Evolutionary conservation across 2,329 filamentous ascomycete species (phyloP).

Genomic region (Grosmannia penicillata): DNA sequence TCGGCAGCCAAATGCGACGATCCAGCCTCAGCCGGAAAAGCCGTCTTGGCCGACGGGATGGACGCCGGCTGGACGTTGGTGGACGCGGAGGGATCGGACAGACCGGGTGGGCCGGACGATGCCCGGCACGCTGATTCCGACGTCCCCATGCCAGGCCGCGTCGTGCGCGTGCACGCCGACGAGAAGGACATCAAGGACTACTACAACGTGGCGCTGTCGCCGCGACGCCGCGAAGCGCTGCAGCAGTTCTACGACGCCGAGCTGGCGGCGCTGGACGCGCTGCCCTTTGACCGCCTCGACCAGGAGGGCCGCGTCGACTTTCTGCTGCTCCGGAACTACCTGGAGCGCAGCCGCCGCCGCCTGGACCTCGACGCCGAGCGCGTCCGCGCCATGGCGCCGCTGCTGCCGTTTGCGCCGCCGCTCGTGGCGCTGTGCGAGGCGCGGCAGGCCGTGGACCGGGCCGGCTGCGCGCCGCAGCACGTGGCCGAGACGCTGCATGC

Average conservation of each 20-base stretch:
- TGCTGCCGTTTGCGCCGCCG: conserved; percentile 28
- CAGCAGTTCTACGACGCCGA: not conserved
- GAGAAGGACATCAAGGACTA: not conserved
- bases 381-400: conserved; percentile 19
- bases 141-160: no score
- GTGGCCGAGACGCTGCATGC: conserved; percentile 22
- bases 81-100: no score
- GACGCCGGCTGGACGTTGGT: no score
- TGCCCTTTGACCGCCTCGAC: conserved; percentile 11
- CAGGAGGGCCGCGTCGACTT: conserved; percentile 34
- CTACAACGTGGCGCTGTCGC: not conserved
- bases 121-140: no score
- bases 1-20: no score
- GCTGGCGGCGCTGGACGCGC: not conserved
- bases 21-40: no score
- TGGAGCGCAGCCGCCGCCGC: conserved; percentile 20
- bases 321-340: conserved; percentile 31
- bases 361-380: conserved; percentile 23
- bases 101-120: no score
- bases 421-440: conserved; percentile 31
- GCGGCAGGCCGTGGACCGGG: conserved; percentile 29
- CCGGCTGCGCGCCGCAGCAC: no score
- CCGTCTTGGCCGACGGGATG: no score
- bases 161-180: no score
- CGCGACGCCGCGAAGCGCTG: not conserved